phyloP scores from a whole-genome alignment of 2,329 filamentous ascomycete genomes.

The Acrodontium crateriforme region DNA sequence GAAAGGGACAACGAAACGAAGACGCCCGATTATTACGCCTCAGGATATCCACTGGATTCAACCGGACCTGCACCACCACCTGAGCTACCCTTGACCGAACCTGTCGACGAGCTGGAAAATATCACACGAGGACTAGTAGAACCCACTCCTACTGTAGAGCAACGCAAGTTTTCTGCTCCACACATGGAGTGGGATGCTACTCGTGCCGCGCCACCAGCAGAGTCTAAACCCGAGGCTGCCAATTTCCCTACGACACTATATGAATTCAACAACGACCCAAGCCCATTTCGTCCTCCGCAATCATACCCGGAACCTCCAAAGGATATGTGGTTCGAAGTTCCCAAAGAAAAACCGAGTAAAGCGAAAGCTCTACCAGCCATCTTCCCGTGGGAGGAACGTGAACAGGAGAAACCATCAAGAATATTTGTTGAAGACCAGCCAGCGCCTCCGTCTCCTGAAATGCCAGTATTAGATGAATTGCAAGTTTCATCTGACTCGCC shows the following conservation, averaged over 20 bases:
- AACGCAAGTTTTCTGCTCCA: conserved; percentile 43
- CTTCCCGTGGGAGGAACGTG: conserved; percentile 78
- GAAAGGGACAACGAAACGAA: not conserved
- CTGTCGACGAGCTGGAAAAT: conserved; percentile 29
- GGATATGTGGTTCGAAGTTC: conserved; percentile 80
- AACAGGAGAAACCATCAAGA: conserved; percentile 49
- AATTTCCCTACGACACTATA: conserved; percentile 72
- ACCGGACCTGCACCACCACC: conserved; percentile 18
- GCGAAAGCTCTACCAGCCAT: conserved; percentile 51
- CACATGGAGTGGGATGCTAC: conserved; percentile 49
- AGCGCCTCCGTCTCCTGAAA: conserved; percentile 7
- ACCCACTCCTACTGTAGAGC: conserved; percentile 32
- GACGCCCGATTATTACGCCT: conserved; percentile 7
- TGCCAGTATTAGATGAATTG: conserved; percentile 15
- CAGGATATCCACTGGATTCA: conserved; percentile 14
- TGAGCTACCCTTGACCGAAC: conserved; percentile 31
- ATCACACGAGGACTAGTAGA: conserved; percentile 29
- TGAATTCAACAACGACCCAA: conserved; percentile 63
- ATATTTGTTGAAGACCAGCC: conserved; percentile 47
- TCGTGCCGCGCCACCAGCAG: conserved; percentile 41
- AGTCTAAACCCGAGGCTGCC: conserved; percentile 70
- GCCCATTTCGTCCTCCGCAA: conserved; percentile 62
- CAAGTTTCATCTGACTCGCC: conserved; percentile 14
- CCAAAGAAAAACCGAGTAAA: conserved; percentile 42
- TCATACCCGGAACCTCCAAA: conserved; percentile 71